Percentiles rank a stretch among this genome's conserved stretches.
Conservation (phyloP, 495 filamentous ascomycete genomes). For the Hapsidospora chrysogenum region DNA sequence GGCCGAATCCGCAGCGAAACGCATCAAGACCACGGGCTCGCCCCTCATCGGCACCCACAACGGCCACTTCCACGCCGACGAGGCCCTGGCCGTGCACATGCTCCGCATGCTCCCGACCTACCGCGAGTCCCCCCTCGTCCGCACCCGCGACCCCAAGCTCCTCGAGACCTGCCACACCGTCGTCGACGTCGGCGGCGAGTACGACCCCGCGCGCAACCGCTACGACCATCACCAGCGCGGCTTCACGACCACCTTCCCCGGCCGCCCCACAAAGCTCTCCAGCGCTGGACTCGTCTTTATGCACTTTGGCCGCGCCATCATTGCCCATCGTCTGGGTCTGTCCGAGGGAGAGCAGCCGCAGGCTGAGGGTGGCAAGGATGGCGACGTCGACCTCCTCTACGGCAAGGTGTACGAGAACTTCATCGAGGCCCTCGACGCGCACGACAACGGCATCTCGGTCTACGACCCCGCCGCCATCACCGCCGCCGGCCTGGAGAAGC, state of each 20-base stretch:
- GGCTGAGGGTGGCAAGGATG: constrained; percentile 27
- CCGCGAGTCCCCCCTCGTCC: constrained; percentile 52
- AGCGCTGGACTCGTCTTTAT: constrained; percentile 88
- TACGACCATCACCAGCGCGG: constrained; percentile 96
- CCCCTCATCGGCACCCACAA: constrained; percentile 79
- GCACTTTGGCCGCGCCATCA: constrained; percentile 78
- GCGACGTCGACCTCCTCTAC: constrained; percentile 58
- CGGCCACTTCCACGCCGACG: constrained; percentile 97
- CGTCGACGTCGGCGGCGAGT: constrained; percentile 88
- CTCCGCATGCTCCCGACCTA: constrained; percentile 78
- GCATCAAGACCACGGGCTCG: constrained; percentile 41
- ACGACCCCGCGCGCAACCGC: constrained; percentile 55
- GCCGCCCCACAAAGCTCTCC: constrained; percentile 69
- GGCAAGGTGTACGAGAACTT: constrained; percentile 85
- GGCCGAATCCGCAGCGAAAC: constrained; percentile 53
- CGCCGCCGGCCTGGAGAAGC: constrained; percentile 52
- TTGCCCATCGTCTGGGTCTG: constrained; percentile 43
- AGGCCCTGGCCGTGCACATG: constrained; percentile 94
- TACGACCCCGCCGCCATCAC: constrained; percentile 52
- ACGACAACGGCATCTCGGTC: constrained; percentile 82
- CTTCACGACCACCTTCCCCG: constrained; percentile 64
- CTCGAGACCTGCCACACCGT: constrained; percentile 81
- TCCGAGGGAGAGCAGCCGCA: not conserved
- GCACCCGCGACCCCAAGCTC: constrained; percentile 66
- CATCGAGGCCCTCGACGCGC: constrained; percentile 89